Conservation (phyloP, 306 rosid genomes). For the Alnus glutinosa region DNA sequence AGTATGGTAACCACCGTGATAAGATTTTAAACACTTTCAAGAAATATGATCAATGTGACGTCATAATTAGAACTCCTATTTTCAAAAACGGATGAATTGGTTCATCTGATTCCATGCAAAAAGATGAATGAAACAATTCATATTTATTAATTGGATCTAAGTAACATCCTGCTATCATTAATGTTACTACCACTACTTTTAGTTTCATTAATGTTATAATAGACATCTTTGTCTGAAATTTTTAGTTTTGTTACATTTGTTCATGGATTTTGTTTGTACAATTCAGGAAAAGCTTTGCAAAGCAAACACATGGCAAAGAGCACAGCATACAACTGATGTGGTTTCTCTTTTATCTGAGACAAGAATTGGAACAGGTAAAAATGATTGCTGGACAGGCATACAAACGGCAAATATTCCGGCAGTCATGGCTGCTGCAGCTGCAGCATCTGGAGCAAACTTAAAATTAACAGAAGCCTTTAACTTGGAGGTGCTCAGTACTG, state of each 20-base stretch:
- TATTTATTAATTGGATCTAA: background rate
- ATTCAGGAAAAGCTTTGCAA: constrained; percentile 90
- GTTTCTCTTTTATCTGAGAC: constrained; percentile 92
- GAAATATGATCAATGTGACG: background rate
- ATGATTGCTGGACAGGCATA: constrained; percentile 75
- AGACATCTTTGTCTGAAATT: constrained; percentile 5
- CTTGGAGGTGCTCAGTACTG: constrained; percentile 94
- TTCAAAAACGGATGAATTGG: background rate
- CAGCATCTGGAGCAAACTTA: constrained; percentile 92
- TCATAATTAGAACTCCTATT: background rate
- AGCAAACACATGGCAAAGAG: constrained; percentile 93
- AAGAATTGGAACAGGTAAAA: constrained; percentile 89
- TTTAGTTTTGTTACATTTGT: constrained; percentile 14
- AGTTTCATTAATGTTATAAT: constrained; percentile 8
- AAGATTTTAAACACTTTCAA: background rate
- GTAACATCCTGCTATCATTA: constrained; percentile 10
- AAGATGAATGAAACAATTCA: background rate
- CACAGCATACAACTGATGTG: constrained; percentile 89
- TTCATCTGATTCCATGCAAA: background rate
- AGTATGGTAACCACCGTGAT: background rate
- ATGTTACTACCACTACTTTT: constrained; percentile 18
- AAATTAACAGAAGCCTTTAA: constrained; percentile 86
- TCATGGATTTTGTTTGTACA: constrained; percentile 23
- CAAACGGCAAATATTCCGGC: constrained; percentile 93
- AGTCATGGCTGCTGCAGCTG: constrained; percentile 96